Evolutionary conservation across 148 eudicot genomes (phyloP), one percentile per base, ranked within the genome.

Genomic region (Persicaria tinctoria): DNA sequence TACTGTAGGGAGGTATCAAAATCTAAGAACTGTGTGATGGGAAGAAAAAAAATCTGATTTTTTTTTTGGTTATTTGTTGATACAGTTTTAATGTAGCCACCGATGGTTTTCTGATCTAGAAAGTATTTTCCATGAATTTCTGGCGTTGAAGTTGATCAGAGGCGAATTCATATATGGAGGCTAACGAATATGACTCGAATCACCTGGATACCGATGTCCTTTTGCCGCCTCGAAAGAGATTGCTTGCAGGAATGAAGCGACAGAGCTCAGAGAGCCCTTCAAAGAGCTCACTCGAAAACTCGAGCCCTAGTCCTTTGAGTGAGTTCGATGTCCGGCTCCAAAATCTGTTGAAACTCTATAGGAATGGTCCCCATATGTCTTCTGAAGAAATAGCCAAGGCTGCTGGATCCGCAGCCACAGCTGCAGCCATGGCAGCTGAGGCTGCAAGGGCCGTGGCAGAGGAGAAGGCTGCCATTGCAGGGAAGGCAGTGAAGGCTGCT

Each of bases 171-270:
- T 17, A 57, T 66, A 91, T 94, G 97, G 97, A 92, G 82, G 82
- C 80, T 71, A 90, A 86, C 74, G 78, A 79, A 46, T 84, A 84
- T 75, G 93, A 86, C 75, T 50, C 80, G 17, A 87, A 83, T 83
- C 87, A 86, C 68, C 49, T 86, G 80, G 96, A 90, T 74, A 77
- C 90, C 4, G 95, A 91, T 81, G 89, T 89, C 66, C 92, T 85
- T 78, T 86, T 94, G 82, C 98, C 98, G n/a, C 98, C 98, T 51
- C 90, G 96, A 57, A 94, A 94, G 80, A 88, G 98, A 68, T 86
- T 90, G 55, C 84, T 94, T 12, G 97, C 93, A 0, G 96, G 93
- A 50, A 69, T 90, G 76, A 94, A 88, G 84, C 90, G 86, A 72
- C 97, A 88, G 77, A 91, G 79, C 76, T 82, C 80, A 0, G 90